Conservation (phyloP, 1,139 yeast species). For the Nadsonia commutata region DNA sequence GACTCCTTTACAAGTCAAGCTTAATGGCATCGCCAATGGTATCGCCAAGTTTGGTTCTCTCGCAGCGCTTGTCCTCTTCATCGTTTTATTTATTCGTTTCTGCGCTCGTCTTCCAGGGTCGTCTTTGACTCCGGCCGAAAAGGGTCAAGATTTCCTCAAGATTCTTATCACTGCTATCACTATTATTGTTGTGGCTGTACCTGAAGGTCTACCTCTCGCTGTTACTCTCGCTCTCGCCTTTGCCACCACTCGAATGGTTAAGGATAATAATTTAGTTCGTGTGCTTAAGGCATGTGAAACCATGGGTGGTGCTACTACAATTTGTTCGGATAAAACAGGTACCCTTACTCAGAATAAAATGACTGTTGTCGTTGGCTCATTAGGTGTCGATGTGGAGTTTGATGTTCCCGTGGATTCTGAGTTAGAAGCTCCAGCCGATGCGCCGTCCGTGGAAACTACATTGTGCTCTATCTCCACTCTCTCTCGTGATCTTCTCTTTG, state of each 20-base stretch:
- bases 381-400: constrained; percentile 35
- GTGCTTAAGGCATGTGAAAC: constrained; percentile 91
- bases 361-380: constrained; percentile 69
- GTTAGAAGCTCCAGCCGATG: constrained; percentile 10
- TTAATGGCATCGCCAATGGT: constrained; percentile 75
- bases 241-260: constrained; percentile 96
- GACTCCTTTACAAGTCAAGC: constrained; percentile 80
- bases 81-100: constrained; percentile 67
- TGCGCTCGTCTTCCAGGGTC: constrained; percentile 47
- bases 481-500: constrained; percentile 29
- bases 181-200: constrained; percentile 91
- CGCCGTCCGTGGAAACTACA: constrained; percentile 18
- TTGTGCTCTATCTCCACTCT: constrained; percentile 19
- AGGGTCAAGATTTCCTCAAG: constrained; percentile 72
- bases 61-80: constrained; percentile 65
- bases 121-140: constrained; percentile 43
- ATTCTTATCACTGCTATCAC: constrained; percentile 86
- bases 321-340: constrained; percentile 96
- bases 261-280: constrained; percentile 90
- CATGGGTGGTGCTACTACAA: constrained; percentile 97
- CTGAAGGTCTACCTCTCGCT: constrained; percentile 94
- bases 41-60: constrained; percentile 86
- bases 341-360: constrained; percentile 85
- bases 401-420: constrained; percentile 19
- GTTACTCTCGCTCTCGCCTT: constrained; percentile 93